These are phyloP conservation scores for Globisporangium middletonii DNA, from an alignment of 352 stramenopile species.

Conservation along the genomic window DNA sequence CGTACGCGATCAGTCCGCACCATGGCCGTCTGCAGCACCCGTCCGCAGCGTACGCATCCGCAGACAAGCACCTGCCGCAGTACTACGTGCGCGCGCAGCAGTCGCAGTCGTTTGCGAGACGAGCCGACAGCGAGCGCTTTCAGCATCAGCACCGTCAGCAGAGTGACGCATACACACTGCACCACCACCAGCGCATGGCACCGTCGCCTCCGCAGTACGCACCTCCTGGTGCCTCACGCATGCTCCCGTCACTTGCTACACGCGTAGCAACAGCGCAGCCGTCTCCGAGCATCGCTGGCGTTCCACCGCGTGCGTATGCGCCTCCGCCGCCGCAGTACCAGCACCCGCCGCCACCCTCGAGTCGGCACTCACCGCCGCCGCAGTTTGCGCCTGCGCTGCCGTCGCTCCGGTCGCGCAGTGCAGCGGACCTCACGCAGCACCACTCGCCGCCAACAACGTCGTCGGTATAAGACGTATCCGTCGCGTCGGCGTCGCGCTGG, in stretches of 20 bases:
- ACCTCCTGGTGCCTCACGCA: background rate
- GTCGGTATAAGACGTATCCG: background rate
- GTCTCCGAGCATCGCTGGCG: background rate
- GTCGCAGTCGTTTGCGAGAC: background rate
- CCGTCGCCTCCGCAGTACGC: background rate
- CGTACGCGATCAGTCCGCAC: conserved; percentile 14
- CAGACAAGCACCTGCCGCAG: conserved; percentile 1
- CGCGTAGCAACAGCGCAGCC: conserved; percentile 3
- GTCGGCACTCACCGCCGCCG: background rate
- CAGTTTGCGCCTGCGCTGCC: background rate
- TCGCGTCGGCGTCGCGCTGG: background rate
- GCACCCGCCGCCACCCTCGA: background rate
- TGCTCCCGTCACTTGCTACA: conserved; percentile 7
- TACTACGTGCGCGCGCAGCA: conserved; percentile 2
- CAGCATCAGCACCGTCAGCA: background rate
- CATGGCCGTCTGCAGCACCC: conserved; percentile 3
- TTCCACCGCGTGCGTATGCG: too few relatives aligned
- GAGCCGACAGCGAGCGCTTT: background rate
- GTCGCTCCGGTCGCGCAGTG: too few relatives aligned
- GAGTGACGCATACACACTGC: too few relatives aligned
- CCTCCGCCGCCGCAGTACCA: too few relatives aligned
- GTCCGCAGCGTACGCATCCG: background rate
- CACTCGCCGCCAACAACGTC: background rate
- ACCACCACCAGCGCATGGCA: too few relatives aligned
- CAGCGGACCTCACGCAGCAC: background rate